Conservation (phyloP, 192 early-diverging fungal genomes). For the Coemansia biformis region DNA sequence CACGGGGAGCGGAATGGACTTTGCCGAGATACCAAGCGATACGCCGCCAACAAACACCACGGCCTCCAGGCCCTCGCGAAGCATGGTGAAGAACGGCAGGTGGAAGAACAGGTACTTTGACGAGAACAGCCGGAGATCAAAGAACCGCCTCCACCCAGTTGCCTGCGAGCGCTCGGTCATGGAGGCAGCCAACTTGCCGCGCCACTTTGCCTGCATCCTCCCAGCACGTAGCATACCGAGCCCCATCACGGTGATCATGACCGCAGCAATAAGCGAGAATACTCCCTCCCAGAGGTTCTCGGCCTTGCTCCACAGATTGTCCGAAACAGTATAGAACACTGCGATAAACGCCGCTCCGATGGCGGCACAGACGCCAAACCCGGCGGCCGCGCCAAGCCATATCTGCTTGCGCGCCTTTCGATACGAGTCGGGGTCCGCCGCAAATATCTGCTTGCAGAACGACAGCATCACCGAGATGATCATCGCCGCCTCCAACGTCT, state of each 20-base stretch:
- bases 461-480: slow-evolving; percentile 82
- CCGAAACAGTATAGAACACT: slow-evolving; percentile 61
- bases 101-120: slow-evolving; percentile 69
- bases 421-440: slow-evolving; percentile 42
- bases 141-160: slow-evolving; percentile 25
- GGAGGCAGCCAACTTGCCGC: slow-evolving; percentile 52
- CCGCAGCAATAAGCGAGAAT: slow-evolving; percentile 68
- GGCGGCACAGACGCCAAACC: slow-evolving; percentile 61
- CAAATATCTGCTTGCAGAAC: slow-evolving; percentile 66
- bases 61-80: slow-evolving; percentile 86
- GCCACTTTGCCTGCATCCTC: slow-evolving; percentile 75
- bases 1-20: slow-evolving; percentile 75
- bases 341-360: slow-evolving; percentile 75
- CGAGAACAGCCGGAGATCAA: slow-evolving; percentile 40
- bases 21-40: slow-evolving; percentile 56
- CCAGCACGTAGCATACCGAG: slow-evolving; percentile 74
- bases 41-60: slow-evolving; percentile 87
- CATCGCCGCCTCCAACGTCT: slow-evolving; percentile 82
- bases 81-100: slow-evolving; percentile 78
- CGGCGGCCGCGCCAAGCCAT: slow-evolving; percentile 68
- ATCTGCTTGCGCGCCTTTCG: slow-evolving; percentile 61
- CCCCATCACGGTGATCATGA: slow-evolving; percentile 78
- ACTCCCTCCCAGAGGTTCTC: slow-evolving; percentile 82
- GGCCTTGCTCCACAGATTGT: slow-evolving; percentile 55
- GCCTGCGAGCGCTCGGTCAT: slow-evolving; percentile 42